These are phyloP conservation scores for Pisolithus orientalis DNA, from an alignment of 768 basidiomycete genomes.

Conservation along the genomic window DNA sequence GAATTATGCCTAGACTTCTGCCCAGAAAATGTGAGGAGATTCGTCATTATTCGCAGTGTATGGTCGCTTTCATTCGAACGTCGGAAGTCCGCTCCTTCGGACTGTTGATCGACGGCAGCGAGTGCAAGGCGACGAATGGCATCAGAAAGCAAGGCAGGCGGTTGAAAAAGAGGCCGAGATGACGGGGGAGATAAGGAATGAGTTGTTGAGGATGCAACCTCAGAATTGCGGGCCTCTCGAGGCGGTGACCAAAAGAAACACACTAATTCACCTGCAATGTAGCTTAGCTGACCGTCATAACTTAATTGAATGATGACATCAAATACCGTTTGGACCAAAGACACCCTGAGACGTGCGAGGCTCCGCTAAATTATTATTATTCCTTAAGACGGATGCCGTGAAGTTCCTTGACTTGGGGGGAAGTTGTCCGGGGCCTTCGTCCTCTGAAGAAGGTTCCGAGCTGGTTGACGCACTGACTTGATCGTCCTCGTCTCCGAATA, in stretches of 20 bases:
- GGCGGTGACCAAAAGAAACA: conserved; percentile 81
- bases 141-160: conserved; percentile 66
- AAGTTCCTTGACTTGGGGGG: conserved; percentile 41
- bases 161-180: conserved; percentile 40
- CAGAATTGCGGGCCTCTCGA: conserved; percentile 56
- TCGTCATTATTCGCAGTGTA: conserved; percentile 73
- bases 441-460: conserved; percentile 63
- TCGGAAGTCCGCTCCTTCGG: conserved; percentile 33
- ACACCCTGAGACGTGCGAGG: conserved; percentile 82
- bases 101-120: conserved; percentile 51
- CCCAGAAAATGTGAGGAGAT: conserved; percentile 57
- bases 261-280: conserved; percentile 67
- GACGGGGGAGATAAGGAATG: conserved; percentile 16
- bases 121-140: conserved; percentile 61
- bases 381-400: conserved; percentile 50
- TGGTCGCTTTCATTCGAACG: conserved; percentile 47
- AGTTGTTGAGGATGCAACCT: conserved; percentile 39
- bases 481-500: conserved; percentile 62
- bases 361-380: conserved; percentile 75
- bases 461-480: conserved; percentile 34
- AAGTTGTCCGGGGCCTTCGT: conserved; percentile 36
- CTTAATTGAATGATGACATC: not conserved
- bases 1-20: conserved; percentile 23
- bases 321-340: conserved; percentile 82
- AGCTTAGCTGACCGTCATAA: conserved; percentile 1